Percentiles rank a stretch among this genome's conserved stretches.
Evolutionary conservation across 305 asterid genomes (phyloP).

Genomic region (Fraxinus nigra): DNA sequence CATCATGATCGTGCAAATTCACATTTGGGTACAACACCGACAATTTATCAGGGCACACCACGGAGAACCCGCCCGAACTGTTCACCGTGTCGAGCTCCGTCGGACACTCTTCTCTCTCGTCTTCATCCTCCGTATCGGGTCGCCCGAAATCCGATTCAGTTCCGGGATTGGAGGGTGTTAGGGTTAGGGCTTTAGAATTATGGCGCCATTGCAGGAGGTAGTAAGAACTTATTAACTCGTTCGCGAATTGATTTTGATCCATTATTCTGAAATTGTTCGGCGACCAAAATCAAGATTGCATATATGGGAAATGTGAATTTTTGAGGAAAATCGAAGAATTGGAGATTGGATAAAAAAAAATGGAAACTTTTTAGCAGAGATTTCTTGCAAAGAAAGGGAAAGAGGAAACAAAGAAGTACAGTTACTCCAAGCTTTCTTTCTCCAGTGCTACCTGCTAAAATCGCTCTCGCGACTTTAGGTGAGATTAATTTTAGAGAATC

Average conservation of each 20-base stretch:
- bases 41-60: constrained; percentile 78
- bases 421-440: background rate
- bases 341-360: background rate
- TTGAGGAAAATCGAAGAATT: background rate
- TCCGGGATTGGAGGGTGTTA: constrained; percentile 23
- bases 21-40: constrained; percentile 63
- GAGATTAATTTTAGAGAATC: background rate
- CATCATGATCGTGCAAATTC: constrained; percentile 75
- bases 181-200: constrained; percentile 41
- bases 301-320: background rate
- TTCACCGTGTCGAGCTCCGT: constrained; percentile 67
- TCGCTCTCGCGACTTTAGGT: background rate
- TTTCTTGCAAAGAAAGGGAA: constrained; percentile 16
- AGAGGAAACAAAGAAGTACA: constrained; percentile 1
- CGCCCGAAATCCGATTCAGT: constrained; percentile 16
- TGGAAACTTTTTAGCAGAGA: background rate
- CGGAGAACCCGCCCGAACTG: constrained; percentile 76
- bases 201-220: constrained; percentile 46
- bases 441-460: background rate
- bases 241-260: constrained; percentile 38
- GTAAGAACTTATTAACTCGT: constrained; percentile 41
- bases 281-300: background rate
- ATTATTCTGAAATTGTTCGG: constrained; percentile 35
- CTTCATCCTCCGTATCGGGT: constrained; percentile 23
- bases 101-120: constrained; percentile 64